phyloP scores from a whole-genome alignment of 345 rosid species.

The Aquilaria malaccensis region DNA sequence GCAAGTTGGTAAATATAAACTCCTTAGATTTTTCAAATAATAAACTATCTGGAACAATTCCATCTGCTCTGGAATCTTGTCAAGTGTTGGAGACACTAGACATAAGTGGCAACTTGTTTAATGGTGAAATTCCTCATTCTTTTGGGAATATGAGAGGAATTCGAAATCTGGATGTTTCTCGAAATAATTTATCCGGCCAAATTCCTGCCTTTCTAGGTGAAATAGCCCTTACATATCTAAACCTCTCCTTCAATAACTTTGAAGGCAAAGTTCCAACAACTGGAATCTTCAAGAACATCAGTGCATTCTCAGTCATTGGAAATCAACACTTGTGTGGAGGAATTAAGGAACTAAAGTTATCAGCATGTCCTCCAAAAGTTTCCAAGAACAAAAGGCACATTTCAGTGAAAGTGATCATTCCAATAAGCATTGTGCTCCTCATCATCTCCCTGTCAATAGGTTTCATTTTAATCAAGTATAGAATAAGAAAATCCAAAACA shows the following conservation, averaged over 20 bases:
- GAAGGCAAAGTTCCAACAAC: constrained; percentile 12
- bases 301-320: constrained; percentile 7
- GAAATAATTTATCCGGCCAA: constrained; percentile 13
- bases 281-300: constrained; percentile 13
- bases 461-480: not conserved
- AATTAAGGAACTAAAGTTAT: constrained; percentile 1
- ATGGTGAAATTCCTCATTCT: constrained; percentile 12
- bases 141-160: constrained; percentile 14
- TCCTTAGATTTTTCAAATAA: constrained; percentile 8
- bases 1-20: constrained; percentile 5
- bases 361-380: not conserved
- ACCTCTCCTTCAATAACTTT: constrained; percentile 18
- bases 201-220: constrained; percentile 11
- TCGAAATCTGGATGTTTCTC: constrained; percentile 13
- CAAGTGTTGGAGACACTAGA: constrained; percentile 5
- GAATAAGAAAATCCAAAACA: not conserved
- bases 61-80: constrained; percentile 12
- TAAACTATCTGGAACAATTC: constrained; percentile 16
- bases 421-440: not conserved
- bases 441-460: not conserved
- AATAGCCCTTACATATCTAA: not conserved
- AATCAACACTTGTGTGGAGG: constrained; percentile 14
- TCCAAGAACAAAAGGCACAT: not conserved
- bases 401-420: not conserved
- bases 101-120: constrained; percentile 6